Base-by-base conservation (phyloP, 2,329 filamentous ascomycete genomes). In the Pestalotiopsis sp. region DNA sequence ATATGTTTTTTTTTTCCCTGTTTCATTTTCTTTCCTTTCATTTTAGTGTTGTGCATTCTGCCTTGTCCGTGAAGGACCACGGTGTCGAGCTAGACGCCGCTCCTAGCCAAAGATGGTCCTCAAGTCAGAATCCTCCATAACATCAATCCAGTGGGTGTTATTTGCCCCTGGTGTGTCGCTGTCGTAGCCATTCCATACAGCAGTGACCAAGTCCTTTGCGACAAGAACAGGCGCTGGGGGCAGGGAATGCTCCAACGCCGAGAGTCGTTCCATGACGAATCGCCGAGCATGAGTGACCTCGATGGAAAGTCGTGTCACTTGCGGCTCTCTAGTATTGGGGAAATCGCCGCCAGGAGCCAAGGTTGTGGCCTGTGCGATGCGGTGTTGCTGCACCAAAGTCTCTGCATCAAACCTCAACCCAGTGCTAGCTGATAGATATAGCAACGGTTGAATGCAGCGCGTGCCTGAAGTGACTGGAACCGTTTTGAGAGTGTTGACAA, bases 101-200 rank as follows among this genome's bases (percentile, higher is more conserved):
- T 27, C 9, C 60, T 57, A 71, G 17, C 70, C 70, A 58, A 71
- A 71, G 11, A 71, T 71, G 5, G 70, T 71, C n/a, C 68, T 58
- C 25, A 71, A 64, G 17, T 70, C 64, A 5, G 70, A 71, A 17
- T 68, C 68, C 60, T 71, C 70, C 70, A 71, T 83, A 4, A 83
- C 79, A 64, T 83, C 82, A 3, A 83, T 75, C 82, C 82, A 83
- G 58, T 83, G 82, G 0, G 81, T 81, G 11, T 76, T 70, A 12
- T 73, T 72, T 3, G 74, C 68, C 0, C 75, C 73, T 0, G 76
- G 80, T 3, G 77, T 75, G 61, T 83, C 82, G 3, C 69, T 72
- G 45, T 83, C 82, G 23, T 83, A 83, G 0, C 78, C 79, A 1
- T 75, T 76, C 82, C 82, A 83, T 1, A 83, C 79, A 0, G 80